Percentiles rank a stretch among this genome's conserved stretches.
Conservation (phyloP, 306 rosid species). For the Lathyrus sativus region DNA sequence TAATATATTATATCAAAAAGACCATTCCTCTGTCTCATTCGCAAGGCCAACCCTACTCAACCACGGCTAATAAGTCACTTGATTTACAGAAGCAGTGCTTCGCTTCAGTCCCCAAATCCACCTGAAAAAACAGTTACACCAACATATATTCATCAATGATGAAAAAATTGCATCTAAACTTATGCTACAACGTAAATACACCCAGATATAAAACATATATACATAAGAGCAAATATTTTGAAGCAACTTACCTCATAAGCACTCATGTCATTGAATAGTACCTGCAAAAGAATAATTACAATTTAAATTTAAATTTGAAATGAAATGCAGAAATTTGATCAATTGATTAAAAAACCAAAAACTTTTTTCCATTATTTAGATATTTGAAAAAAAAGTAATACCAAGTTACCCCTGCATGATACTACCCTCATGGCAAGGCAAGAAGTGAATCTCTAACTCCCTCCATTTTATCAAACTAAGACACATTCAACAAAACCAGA, state of each 20-base stretch:
- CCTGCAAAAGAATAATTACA: constrained; percentile 55
- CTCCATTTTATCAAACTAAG: background rate
- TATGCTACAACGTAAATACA: constrained; percentile 4
- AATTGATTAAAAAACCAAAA: constrained; percentile 23
- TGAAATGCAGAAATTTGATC: constrained; percentile 7
- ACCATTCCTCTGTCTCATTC: background rate
- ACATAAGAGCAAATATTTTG: background rate
- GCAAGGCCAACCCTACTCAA: constrained; percentile 53
- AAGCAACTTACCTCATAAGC: constrained; percentile 75
- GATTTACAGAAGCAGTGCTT: constrained; percentile 87
- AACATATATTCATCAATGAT: background rate
- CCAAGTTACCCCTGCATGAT: background rate
- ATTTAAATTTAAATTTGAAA: background rate
- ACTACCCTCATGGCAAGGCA: background rate
- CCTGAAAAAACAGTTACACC: constrained; percentile 54
- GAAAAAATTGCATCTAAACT: background rate
- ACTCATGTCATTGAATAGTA: constrained; percentile 80
- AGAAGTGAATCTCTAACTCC: background rate
- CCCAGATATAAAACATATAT: constrained; percentile 2
- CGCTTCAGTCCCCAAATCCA: constrained; percentile 80
- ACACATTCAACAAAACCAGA: constrained; percentile 13
- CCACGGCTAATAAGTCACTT: constrained; percentile 79
- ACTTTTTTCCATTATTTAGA: background rate
- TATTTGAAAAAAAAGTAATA: constrained; percentile 1
- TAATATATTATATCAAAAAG: background rate